Percentiles rank a stretch among this genome's conserved stretches.
Conservation (phyloP, 1,139 yeast genomes). For the Lodderomyces margitis region DNA sequence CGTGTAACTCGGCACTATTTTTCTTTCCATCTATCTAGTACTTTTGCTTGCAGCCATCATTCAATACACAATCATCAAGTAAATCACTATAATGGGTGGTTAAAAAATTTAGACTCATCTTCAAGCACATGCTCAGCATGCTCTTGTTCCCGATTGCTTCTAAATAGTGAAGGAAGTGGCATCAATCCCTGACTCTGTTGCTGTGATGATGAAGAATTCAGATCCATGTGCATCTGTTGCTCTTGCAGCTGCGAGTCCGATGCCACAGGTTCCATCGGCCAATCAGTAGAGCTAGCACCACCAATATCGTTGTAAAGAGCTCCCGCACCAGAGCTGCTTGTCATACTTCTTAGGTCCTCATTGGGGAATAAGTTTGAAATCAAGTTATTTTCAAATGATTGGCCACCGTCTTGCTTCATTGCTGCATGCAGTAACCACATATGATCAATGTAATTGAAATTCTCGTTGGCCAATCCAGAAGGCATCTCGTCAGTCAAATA, state of each 20-base stretch:
- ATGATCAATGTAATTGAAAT: conserved; percentile 23
- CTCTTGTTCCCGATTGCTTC: neutral
- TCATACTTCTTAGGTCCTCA: neutral
- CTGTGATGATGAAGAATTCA: too few species aligned
- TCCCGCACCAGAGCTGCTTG: neutral
- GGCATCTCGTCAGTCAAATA: neutral
- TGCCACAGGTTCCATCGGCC: neutral
- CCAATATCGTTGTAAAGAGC: neutral
- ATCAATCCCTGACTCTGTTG: neutral
- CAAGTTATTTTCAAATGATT: neutral
- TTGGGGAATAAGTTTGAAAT: neutral
- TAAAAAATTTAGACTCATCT: neutral
- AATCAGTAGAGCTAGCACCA: neutral
- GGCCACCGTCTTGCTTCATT: conserved; percentile 22
- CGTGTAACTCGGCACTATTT: too few species aligned
- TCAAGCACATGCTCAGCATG: neutral
- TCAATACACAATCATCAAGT: neutral
- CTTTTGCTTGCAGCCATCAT: neutral
- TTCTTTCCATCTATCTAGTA: too few species aligned
- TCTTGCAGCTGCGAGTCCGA: too few species aligned
- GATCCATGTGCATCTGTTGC: too few species aligned
- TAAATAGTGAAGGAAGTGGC: neutral
- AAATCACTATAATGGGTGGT: neutral
- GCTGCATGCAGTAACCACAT: conserved; percentile 30
- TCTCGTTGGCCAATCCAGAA: conserved; percentile 2